These are phyloP conservation scores for Lipomyces lipofer DNA, from an alignment of 805 yeast genomes.

Conservation along the genomic window DNA sequence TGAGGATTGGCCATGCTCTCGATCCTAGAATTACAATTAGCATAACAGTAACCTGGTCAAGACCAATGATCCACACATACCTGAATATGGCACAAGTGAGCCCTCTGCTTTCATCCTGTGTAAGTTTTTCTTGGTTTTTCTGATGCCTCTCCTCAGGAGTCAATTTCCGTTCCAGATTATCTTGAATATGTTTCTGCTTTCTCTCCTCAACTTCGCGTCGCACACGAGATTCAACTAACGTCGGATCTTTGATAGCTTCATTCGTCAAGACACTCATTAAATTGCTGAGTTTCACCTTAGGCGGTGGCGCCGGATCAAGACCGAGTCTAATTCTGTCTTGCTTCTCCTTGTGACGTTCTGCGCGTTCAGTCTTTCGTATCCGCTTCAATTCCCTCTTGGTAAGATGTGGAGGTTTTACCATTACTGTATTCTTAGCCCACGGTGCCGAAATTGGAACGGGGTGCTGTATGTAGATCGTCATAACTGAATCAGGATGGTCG, in stretches of 20 bases:
- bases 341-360: conserved; percentile 60
- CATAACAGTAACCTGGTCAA: conserved; percentile 26
- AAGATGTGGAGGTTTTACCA: conserved; percentile 53
- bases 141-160: conserved; percentile 57
- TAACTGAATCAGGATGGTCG: conserved; percentile 48
- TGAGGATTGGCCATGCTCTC: conserved; percentile 59
- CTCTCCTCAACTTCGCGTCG: conserved; percentile 67
- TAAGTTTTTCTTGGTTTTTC: conserved; percentile 50
- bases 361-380: conserved; percentile 68
- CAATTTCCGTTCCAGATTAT: conserved; percentile 63
- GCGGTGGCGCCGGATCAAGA: conserved; percentile 81
- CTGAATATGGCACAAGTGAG: conserved; percentile 57
- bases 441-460: conserved; percentile 68
- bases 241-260: conserved; percentile 86
- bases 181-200: conserved; percentile 54
- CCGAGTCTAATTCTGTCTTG: conserved; percentile 82
- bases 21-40: too few species aligned
- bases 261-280: conserved; percentile 83
- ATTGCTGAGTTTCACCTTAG: conserved; percentile 81
- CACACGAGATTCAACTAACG: conserved; percentile 75
- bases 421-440: conserved; percentile 51
- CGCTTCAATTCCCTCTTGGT: conserved; percentile 78
- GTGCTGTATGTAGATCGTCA: conserved; percentile 76
- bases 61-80: too few species aligned
- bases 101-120: conserved; percentile 55